Base-by-base conservation (phyloP, 306 rosid species). In the Cicer chorassanicum region DNA sequence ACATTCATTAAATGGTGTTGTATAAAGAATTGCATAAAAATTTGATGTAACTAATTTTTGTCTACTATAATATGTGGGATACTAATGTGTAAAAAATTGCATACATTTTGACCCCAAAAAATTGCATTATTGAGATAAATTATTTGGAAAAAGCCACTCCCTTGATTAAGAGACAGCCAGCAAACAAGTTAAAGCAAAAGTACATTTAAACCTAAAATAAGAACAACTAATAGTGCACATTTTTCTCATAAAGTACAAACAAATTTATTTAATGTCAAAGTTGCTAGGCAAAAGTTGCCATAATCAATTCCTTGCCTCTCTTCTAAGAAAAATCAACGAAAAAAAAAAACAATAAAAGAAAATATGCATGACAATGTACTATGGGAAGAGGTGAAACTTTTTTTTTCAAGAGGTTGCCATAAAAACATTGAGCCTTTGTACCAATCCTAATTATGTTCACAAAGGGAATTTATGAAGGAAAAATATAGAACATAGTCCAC, bases 401-500 rank as follows among this genome's bases (percentile, higher is more conserved):
- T 16, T 18, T 56, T 65, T 21, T 14, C 0, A 62, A 34, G 29
- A 41, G 41, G 29, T 60, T 76, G 36, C 71, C 70, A 60, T 14
- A 21, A 70, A 72, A 79, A 50, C 59, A 7, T 41, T 16, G 14
- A 9, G n/a, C 43, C 49, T 59, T 62, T 43, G 53, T 63, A 43
- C n/a, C 15, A 36, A 64, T 62, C 62, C 5, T 48, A 43, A 21
- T 44, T 59, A 57, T 44, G 53, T 73, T 71, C 81, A 78, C 48
- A 74, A 69, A 78, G 60, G 57, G 54, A 68, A 69, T 10, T 53
- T 3, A 48, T 14, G 2, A 24, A 24, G 29, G 45, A 41, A 15
- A n/a, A 67, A 39, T 38, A 68, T 49, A 60, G n/a, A 12, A 14
- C 54, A 6, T 48, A 48, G 18, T 12, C 54, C 54, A 19, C 21